Conservation (phyloP, 2,329 filamentous ascomycete genomes). For the Penicillium sp. region DNA sequence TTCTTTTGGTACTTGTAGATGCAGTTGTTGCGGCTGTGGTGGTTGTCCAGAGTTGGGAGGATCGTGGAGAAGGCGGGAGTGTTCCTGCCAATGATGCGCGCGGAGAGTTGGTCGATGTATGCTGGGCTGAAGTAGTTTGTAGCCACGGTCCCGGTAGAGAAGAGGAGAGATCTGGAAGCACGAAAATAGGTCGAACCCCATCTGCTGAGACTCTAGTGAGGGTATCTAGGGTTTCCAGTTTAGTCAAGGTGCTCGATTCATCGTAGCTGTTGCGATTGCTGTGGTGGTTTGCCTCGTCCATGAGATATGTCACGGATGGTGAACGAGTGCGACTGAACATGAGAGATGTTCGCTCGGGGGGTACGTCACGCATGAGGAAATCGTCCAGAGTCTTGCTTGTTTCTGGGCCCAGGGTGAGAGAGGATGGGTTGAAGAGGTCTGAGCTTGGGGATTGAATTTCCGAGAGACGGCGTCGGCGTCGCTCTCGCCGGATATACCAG, state of each 20-base stretch:
- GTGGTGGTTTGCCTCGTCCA: constrained; percentile 9
- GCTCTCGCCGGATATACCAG: constrained; percentile 21
- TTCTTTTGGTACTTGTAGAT: background rate
- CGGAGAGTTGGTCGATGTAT: background rate
- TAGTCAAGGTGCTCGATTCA: constrained; percentile 2
- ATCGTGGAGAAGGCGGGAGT: constrained; percentile 1
- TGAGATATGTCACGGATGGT: constrained; percentile 21
- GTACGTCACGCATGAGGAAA: constrained; percentile 18
- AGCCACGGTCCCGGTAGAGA: background rate
- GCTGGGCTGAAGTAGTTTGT: background rate
- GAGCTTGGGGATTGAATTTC: constrained; percentile 8
- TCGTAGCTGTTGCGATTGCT: constrained; percentile 4
- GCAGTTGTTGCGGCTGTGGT: constrained; percentile 2
- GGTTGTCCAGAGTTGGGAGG: constrained; percentile 13
- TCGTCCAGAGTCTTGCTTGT: constrained; percentile 17
- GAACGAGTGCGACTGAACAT: constrained; percentile 31
- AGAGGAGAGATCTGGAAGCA: constrained; percentile 2
- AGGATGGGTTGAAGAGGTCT: constrained; percentile 18
- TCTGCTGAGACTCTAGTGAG: constrained; percentile 7
- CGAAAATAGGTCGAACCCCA: background rate
- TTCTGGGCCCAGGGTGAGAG: constrained; percentile 19
- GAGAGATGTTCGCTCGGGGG: constrained; percentile 25
- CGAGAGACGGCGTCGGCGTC: constrained; percentile 16
- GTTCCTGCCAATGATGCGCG: constrained; percentile 4
- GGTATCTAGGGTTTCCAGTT: constrained; percentile 3